Evolutionary conservation across 2,329 filamentous ascomycete species (phyloP).

Genomic region (Harringtonia lauricola): DNA sequence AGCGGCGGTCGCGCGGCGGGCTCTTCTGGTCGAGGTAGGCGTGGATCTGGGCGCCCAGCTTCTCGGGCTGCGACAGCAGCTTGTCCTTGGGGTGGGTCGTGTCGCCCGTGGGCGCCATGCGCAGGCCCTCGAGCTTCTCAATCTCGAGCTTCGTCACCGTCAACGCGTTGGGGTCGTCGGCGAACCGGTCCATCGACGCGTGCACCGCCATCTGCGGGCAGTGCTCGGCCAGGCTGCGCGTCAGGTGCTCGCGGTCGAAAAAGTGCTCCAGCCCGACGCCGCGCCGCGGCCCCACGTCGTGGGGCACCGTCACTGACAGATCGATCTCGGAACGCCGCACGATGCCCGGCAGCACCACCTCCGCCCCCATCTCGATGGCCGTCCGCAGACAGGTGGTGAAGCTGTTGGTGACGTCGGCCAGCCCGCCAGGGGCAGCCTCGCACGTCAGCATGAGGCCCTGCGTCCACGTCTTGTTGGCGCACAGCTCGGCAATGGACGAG

Average conservation of each 20-base stretch:
- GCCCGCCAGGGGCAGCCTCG: slow-evolving; percentile 28
- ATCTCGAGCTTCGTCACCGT: slow-evolving; percentile 16
- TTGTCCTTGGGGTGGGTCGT: slow-evolving; percentile 6
- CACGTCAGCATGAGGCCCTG: slow-evolving; percentile 30
- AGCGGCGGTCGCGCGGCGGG: slow-evolving; percentile 16
- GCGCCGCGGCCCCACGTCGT: slow-evolving; percentile 15
- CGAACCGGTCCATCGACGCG: slow-evolving; percentile 22
- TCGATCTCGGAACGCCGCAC: slow-evolving; percentile 20
- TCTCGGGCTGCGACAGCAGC: slow-evolving; percentile 15
- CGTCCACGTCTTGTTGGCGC: slow-evolving; percentile 26
- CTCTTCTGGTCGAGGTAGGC: slow-evolving; percentile 15
- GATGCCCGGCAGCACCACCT: slow-evolving; percentile 26
- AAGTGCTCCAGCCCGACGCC: slow-evolving; percentile 21
- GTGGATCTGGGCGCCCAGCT: slow-evolving; percentile 14
- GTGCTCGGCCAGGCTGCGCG: slow-evolving; percentile 15
- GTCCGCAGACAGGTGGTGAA: slow-evolving; percentile 32
- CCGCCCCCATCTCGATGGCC: slow-evolving; percentile 33
- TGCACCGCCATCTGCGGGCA: slow-evolving; percentile 27
- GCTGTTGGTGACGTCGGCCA: slow-evolving; percentile 33
- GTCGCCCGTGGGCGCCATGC: no score
- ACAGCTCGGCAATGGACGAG: slow-evolving; percentile 19
- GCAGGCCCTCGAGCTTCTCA: slow-evolving; percentile 11
- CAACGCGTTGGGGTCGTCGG: slow-evolving; percentile 19
- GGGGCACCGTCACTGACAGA: slow-evolving; percentile 14
- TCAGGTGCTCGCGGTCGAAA: slow-evolving; percentile 22